Conservation (phyloP, 495 filamentous ascomycete species). For the Parathielavia appendiculata region DNA sequence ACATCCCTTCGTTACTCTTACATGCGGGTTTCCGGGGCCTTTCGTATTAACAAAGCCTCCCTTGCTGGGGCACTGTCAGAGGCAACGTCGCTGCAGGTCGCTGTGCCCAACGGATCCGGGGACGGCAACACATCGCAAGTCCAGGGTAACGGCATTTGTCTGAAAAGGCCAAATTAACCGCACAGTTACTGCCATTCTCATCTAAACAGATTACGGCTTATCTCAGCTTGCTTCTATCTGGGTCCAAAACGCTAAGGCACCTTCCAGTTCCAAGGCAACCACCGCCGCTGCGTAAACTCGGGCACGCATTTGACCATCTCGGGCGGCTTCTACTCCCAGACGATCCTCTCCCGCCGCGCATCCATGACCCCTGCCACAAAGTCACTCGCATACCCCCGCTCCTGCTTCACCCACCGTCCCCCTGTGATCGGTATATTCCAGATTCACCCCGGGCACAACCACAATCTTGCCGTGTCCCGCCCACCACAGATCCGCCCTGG, state of each 20-base stretch:
- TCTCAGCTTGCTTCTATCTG: too few species aligned
- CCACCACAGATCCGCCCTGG: constrained; percentile 30
- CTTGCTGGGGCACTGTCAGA: not conserved
- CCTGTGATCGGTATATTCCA: constrained; percentile 41
- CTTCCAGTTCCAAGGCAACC: not conserved
- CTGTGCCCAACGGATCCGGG: too few species aligned
- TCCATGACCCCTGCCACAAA: not conserved
- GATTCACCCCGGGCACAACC: constrained; percentile 45
- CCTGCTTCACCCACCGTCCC: constrained; percentile 36
- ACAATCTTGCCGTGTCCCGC: constrained; percentile 42
- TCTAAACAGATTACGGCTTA: too few species aligned
- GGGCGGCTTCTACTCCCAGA: not conserved
- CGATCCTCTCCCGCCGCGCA: not conserved
- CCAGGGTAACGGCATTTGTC: too few species aligned
- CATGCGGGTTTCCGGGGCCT: not conserved
- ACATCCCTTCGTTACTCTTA: too few species aligned
- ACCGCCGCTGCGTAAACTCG: not conserved
- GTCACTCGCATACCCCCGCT: not conserved
- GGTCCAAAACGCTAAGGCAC: too few species aligned
- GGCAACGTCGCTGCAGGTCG: not conserved
- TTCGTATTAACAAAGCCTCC: not conserved
- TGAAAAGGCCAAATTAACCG: too few species aligned
- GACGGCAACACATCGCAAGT: too few species aligned
- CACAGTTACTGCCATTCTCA: too few species aligned
- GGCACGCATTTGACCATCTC: not conserved